These are phyloP conservation scores for Helicostylum pulchrum DNA, from an alignment of 192 early-diverging fungal genomes.

Conservation along the genomic window DNA sequence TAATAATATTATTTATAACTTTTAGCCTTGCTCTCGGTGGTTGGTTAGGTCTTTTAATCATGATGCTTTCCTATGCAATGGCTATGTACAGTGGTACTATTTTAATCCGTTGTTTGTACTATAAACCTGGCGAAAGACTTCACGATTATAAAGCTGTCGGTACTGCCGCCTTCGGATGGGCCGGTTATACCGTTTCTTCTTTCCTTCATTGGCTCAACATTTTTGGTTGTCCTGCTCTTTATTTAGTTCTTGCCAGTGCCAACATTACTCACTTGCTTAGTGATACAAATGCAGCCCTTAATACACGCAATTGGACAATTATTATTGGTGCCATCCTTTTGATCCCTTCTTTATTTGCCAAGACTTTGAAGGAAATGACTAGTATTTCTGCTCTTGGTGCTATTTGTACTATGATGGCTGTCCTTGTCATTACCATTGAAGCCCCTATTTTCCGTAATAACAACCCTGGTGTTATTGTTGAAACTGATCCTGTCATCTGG, in stretches of 20 bases:
- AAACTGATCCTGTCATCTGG: constrained; percentile 56
- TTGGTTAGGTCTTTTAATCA: constrained; percentile 70
- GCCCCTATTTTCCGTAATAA: constrained; percentile 48
- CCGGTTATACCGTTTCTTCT: constrained; percentile 56
- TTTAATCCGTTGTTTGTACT: constrained; percentile 77
- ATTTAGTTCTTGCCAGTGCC: constrained; percentile 71
- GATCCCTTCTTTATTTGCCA: constrained; percentile 72
- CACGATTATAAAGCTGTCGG: constrained; percentile 66
- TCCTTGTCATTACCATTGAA: constrained; percentile 67
- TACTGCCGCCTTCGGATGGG: constrained; percentile 68
- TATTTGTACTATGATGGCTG: constrained; percentile 68
- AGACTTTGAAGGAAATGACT: constrained; percentile 77
- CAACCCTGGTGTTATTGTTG: constrained; percentile 33
- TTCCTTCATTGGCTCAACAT: constrained; percentile 63
- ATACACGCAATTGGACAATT: constrained; percentile 56
- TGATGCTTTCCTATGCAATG: constrained; percentile 65
- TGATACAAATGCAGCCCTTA: constrained; percentile 21
- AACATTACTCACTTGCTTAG: constrained; percentile 62
- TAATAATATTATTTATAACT: no score
- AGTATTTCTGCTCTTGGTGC: constrained; percentile 73
- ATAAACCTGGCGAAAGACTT: constrained; percentile 46
- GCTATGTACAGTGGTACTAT: constrained; percentile 71
- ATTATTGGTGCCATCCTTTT: constrained; percentile 61
- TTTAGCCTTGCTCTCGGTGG: constrained; percentile 58
- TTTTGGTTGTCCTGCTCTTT: constrained; percentile 66